These are phyloP conservation scores for Dipsacomyces acuminosporus DNA, from an alignment of 371 early-diverging fungal genomes.

Conservation along the genomic window DNA sequence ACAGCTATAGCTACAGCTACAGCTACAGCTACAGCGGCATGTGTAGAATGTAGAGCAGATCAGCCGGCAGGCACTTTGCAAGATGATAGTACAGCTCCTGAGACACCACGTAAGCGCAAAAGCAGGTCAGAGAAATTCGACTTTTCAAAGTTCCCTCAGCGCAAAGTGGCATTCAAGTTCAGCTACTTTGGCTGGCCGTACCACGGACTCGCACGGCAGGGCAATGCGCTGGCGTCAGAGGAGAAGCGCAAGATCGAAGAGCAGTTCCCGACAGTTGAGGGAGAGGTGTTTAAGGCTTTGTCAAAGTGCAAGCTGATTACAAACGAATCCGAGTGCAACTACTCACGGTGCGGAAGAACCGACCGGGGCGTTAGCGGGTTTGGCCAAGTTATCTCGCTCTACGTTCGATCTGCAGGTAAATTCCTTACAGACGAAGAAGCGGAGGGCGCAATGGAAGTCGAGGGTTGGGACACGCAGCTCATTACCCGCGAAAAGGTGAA, in stretches of 20 bases:
- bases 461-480: not conserved
- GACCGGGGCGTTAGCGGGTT: conserved; percentile 94
- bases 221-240: conserved; percentile 29
- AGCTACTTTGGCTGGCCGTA: conserved; percentile 92
- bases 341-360: conserved; percentile 87
- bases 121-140: conserved; percentile 55
- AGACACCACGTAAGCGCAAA: conserved; percentile 14
- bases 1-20: too few species aligned
- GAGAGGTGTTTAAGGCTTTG: conserved; percentile 74
- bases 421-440: conserved; percentile 34
- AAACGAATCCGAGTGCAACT: conserved; percentile 56
- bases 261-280: conserved; percentile 72
- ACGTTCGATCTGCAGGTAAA: conserved; percentile 61
- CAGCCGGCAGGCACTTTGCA: not conserved
- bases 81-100: not conserved
- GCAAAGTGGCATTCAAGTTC: conserved; percentile 81
- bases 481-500: conserved; percentile 18
- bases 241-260: conserved; percentile 23
- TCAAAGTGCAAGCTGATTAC: conserved; percentile 65
- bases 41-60: not conserved
- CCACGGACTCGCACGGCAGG: conserved; percentile 79
- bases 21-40: too few species aligned
- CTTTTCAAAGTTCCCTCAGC: conserved; percentile 67
- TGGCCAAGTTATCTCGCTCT: conserved; percentile 82
- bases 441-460: not conserved